Evolutionary conservation across 768 basidiomycete species (phyloP), one percentile per base, ranked within the genome.

Genomic region (Agaricus subrufescens): DNA sequence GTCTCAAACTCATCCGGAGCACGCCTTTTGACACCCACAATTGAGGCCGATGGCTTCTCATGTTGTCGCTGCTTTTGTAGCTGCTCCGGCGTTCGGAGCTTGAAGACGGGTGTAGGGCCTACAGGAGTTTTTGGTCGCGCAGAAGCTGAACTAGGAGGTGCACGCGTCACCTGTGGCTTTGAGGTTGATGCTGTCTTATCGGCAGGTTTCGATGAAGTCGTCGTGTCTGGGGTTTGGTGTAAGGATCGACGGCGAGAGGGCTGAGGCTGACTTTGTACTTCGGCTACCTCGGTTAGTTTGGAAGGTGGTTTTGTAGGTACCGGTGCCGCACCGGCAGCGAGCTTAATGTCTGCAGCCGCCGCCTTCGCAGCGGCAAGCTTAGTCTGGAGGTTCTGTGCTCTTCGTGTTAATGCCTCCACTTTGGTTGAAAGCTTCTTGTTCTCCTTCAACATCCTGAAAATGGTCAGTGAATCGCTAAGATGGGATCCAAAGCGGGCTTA

Each of bases 1-100:
- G 60, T 75, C 49, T 89, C 87, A 59, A 87, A 87, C 61, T 91
- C 89, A 54, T 91, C 89, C 1, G 90, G 89, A 27, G 83, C 85
- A 25, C 82, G 80, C 10, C 89, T 80, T 65, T 91, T 91, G 73
- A 83, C 85, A 30, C 87, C 84, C 37, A 81, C 77, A 14, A 79
- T 69, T 2, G 75, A 69, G 23, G 72, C 66, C 46, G 74, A 66
- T 40, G 70, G 66, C 49, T 67, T 62, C 9, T 65, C 60, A 45
- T 63, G 68, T 26, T 65, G 59, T 39, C 63, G 64, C 30, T 69
- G 65, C n/a, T 58, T 58, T 59, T 65, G 53, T 27, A 61, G 63
- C 46, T 63, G 67, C 60, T 82, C 78, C 25, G 85, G 82, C 1
- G 83, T 83, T 45, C 74, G 73, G n/a, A 75, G 70, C 59, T 71